Conservation (phyloP, 331 rosid genomes). For the Acacia concinna region DNA sequence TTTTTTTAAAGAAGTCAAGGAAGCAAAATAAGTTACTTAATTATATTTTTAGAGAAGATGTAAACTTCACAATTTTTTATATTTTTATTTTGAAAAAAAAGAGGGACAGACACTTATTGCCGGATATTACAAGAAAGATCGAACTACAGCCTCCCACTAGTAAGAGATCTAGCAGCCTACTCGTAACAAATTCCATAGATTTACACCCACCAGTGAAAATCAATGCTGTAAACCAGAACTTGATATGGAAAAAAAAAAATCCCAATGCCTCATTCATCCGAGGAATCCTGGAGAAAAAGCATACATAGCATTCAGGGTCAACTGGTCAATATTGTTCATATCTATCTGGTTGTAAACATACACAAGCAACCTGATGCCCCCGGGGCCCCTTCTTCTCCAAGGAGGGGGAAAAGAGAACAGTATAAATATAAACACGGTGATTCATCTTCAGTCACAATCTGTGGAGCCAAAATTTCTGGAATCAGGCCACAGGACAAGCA, state of each 20-base stretch:
- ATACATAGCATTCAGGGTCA: neutral
- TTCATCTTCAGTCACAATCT: conserved; percentile 33
- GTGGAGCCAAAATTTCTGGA: conserved; percentile 46
- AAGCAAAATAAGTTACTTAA: too few species aligned
- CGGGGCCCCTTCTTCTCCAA: neutral
- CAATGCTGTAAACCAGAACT: neutral
- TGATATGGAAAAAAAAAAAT: neutral
- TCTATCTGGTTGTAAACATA: conserved; percentile 12
- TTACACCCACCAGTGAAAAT: neutral
- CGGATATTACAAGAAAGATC: too few species aligned
- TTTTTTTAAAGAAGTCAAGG: too few species aligned
- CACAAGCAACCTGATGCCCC: conserved; percentile 25
- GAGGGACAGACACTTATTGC: too few species aligned
- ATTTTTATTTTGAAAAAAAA: too few species aligned
- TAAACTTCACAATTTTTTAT: too few species aligned
- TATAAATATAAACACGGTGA: neutral
- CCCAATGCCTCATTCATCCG: neutral
- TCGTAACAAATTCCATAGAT: too few species aligned
- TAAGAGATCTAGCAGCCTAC: too few species aligned
- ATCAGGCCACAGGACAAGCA: conserved; percentile 53
- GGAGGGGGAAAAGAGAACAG: neutral
- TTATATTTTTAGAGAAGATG: too few species aligned
- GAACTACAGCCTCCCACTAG: too few species aligned
- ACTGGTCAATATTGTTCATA: conserved; percentile 30
- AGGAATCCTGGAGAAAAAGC: conserved; percentile 8